Evolutionary conservation across 2,329 filamentous ascomycete species (phyloP).

Genomic region (Rhexocercosporidium sp.): DNA sequence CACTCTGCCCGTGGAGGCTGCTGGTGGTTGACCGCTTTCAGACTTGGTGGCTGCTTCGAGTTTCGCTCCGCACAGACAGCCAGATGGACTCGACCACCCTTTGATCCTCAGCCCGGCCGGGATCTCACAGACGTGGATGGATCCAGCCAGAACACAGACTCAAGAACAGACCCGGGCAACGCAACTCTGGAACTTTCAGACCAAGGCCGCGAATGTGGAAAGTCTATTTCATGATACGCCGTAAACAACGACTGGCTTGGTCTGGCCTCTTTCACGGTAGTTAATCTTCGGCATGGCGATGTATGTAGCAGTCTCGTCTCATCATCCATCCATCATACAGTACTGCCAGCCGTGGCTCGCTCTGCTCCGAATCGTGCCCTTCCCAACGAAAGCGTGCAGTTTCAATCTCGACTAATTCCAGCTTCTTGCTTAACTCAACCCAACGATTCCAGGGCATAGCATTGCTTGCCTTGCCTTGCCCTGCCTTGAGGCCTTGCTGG

Average conservation of each 20-base stretch:
- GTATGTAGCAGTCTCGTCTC: slow-evolving; percentile 9
- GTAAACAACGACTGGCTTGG: not conserved
- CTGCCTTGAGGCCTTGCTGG: not conserved
- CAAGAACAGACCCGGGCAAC: not conserved
- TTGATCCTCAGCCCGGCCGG: not conserved
- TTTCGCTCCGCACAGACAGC: not conserved
- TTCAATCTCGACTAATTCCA: too few species aligned
- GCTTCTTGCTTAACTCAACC: too few species aligned
- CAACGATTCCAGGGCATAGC: too few species aligned
- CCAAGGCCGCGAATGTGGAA: not conserved
- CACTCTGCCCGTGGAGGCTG: not conserved
- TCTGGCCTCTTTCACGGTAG: not conserved
- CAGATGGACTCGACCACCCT: not conserved
- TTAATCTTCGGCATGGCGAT: not conserved
- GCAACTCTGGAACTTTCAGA: not conserved
- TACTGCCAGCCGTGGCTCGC: not conserved
- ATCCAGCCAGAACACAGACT: not conserved
- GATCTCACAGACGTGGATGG: slow-evolving; percentile 1
- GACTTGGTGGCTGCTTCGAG: not conserved
- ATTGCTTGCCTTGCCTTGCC: not conserved
- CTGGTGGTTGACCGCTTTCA: not conserved
- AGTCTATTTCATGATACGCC: not conserved
- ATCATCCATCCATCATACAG: not conserved
- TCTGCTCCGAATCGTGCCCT: too few species aligned
- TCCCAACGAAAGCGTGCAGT: too few species aligned